Conservation (phyloP, 140 eudicot genomes). For the Ambrosia hybrid region DNA sequence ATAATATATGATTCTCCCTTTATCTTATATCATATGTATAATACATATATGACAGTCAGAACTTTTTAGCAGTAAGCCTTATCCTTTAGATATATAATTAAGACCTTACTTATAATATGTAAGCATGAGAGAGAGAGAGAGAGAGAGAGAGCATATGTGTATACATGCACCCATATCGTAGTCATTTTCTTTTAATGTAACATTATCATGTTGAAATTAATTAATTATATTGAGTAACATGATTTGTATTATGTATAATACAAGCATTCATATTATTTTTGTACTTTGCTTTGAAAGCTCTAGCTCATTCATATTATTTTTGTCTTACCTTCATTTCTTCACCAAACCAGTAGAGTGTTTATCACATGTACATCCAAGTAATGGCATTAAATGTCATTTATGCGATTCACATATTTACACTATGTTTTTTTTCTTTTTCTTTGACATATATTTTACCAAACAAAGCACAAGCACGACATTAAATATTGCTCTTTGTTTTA, state of each 20-base stretch:
- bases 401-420: background rate
- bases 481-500: background rate
- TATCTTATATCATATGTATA: background rate
- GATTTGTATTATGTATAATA: background rate
- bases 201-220: background rate
- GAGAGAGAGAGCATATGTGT: background rate
- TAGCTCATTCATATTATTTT: background rate
- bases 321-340: constrained; percentile 4
- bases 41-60: background rate
- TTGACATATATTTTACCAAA: constrained; percentile 11
- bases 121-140: background rate
- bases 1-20: background rate
- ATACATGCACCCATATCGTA: constrained; percentile 1
- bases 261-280: background rate
- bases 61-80: background rate
- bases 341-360: constrained; percentile 19
- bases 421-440: constrained; percentile 5
- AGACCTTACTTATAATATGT: background rate
- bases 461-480: background rate
- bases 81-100: background rate
- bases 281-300: constrained; percentile 18
- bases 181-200: background rate
- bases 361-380: constrained; percentile 15
- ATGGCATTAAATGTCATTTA: constrained; percentile 5
- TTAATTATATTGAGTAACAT: background rate